phyloP scores from a whole-genome alignment of 495 filamentous ascomycete species.

The Achaetomiella virescens region DNA sequence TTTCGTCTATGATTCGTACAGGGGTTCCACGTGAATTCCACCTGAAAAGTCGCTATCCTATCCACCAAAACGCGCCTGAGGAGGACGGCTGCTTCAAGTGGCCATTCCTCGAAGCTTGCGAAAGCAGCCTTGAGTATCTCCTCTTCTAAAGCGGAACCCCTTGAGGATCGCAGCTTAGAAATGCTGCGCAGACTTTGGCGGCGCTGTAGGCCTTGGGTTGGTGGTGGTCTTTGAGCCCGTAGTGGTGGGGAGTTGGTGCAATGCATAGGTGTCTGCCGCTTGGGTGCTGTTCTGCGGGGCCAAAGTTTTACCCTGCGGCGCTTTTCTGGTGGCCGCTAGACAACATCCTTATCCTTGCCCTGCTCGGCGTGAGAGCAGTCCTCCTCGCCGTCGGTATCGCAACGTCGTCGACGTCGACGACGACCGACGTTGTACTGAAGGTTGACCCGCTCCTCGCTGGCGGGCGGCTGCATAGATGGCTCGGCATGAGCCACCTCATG shows the following conservation, averaged over 20 bases:
- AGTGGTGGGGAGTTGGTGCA: background rate
- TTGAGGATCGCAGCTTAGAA: background rate
- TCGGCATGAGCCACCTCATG: slow-evolving; percentile 3
- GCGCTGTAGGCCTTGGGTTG: no score
- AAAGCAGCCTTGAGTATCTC: background rate
- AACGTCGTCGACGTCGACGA: background rate
- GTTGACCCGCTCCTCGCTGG: slow-evolving; percentile 1
- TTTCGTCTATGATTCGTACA: slow-evolving; percentile 7
- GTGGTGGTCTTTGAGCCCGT: no score
- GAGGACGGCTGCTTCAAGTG: background rate
- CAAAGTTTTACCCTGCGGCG: slow-evolving; percentile 9
- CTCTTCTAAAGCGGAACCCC: background rate
- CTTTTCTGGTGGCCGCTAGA: slow-evolving; percentile 2
- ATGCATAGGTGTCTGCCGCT: background rate
- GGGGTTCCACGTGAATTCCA: slow-evolving; percentile 3
- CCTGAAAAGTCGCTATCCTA: background rate
- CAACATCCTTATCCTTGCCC: slow-evolving; percentile 1
- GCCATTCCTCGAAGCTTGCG: background rate
- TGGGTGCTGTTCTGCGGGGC: slow-evolving; percentile 5
- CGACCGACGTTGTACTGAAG: slow-evolving; percentile 5
- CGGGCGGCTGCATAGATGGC: slow-evolving; percentile 8
- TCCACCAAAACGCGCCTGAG: background rate
- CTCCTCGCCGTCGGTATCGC: slow-evolving; percentile 7
- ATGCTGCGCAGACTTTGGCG: background rate
- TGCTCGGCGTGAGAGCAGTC: slow-evolving; percentile 9